Conservation (phyloP, 2,329 filamentous ascomycete genomes). For the Aspergillus melleus region DNA sequence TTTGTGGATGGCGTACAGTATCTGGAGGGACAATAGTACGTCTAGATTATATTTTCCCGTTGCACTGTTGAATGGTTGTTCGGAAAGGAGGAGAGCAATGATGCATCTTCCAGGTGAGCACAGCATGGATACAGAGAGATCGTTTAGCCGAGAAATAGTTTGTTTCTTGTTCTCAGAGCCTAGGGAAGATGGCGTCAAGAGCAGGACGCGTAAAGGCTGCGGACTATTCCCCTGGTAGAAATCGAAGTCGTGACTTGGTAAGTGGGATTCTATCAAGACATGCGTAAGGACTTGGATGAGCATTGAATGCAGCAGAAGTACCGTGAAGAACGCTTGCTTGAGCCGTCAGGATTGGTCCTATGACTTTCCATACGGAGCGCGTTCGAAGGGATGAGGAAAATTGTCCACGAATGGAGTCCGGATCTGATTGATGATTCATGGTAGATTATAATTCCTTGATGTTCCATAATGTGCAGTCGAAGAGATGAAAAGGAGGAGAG, state of each 20-base stretch:
- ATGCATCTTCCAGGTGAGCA: conserved; percentile 8
- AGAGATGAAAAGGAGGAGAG: background rate
- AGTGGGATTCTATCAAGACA: conserved; percentile 14
- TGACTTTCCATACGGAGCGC: conserved; percentile 37
- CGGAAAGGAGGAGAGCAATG: conserved; percentile 26
- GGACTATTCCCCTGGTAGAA: conserved; percentile 8
- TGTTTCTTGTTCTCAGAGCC: conserved; percentile 14
- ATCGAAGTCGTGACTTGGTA: conserved; percentile 21
- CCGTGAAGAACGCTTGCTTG: conserved; percentile 20
- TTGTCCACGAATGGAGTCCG: conserved; percentile 3
- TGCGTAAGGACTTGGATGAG: background rate
- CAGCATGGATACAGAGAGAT: conserved; percentile 9
- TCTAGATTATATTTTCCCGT: conserved; percentile 19
- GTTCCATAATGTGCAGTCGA: background rate
- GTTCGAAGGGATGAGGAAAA: conserved; percentile 45
- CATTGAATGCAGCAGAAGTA: conserved; percentile 5
- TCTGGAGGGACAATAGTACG: conserved; percentile 24
- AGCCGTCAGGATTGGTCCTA: conserved; percentile 22
- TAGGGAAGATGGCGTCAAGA: conserved; percentile 22
- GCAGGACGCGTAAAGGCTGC: conserved; percentile 18
- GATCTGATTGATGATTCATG: conserved; percentile 5
- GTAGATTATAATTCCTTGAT: background rate
- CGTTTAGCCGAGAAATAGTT: conserved; percentile 19
- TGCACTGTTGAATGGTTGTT: conserved; percentile 20
- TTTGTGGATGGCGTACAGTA: conserved; percentile 19